Evolutionary conservation across 805 yeast genomes (phyloP).

Genomic region (Hermanozyma aechmeae): DNA sequence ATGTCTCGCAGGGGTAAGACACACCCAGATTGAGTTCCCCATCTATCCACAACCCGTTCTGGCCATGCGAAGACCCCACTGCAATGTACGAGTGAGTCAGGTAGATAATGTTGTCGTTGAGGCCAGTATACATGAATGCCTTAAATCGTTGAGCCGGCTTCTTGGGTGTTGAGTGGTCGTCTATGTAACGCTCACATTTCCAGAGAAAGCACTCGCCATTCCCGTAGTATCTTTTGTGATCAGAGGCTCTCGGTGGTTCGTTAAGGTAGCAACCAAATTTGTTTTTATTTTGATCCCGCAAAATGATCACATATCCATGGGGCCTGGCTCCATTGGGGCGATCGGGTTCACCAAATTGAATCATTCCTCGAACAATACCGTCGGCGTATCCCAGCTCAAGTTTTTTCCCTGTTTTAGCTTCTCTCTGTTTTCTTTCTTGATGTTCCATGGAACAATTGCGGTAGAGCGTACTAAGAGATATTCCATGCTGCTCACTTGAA

Average conservation of each 20-base stretch:
- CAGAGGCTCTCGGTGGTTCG: slow-evolving; percentile 64
- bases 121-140: slow-evolving; percentile 82
- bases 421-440: slow-evolving; percentile 15
- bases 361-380: slow-evolving; percentile 22
- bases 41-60: slow-evolving; percentile 86
- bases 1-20: slow-evolving; percentile 69
- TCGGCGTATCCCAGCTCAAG: slow-evolving; percentile 28
- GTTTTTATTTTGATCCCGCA: slow-evolving; percentile 55
- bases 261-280: slow-evolving; percentile 75
- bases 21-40: slow-evolving; percentile 68
- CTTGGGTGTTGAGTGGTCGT: slow-evolving; percentile 5
- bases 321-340: slow-evolving; percentile 22
- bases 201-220: slow-evolving; percentile 94
- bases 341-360: slow-evolving; percentile 11
- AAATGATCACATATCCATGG: slow-evolving; percentile 65
- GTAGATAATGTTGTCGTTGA: slow-evolving; percentile 77
- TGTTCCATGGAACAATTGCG: slow-evolving; percentile 38
- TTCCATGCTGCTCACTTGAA: slow-evolving; percentile 88
- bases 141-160: slow-evolving; percentile 36
- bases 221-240: slow-evolving; percentile 71
- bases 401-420: slow-evolving; percentile 7
- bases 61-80: slow-evolving; percentile 89
- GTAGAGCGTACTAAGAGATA: slow-evolving; percentile 75
- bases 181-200: slow-evolving; percentile 49
- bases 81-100: slow-evolving; percentile 72